Conservation (phyloP, 176 grass and related monocot genomes). For the Oryza officinalis region DNA sequence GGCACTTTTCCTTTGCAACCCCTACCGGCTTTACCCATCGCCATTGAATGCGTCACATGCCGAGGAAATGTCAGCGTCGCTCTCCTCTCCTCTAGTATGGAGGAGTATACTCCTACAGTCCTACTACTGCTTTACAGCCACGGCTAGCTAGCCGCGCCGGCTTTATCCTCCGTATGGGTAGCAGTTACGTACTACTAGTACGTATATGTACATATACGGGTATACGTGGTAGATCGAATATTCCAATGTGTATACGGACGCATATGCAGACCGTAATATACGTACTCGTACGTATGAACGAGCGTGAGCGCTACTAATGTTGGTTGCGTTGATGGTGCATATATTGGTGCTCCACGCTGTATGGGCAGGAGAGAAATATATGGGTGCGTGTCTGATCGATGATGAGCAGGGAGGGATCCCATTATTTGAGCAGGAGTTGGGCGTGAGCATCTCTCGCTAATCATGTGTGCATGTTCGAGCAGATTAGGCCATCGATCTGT, state of each 20-base stretch:
- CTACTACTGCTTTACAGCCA: conserved; percentile 40
- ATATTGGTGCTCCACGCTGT: background rate
- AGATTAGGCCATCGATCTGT: conserved; percentile 4
- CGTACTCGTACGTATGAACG: background rate
- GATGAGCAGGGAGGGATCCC: background rate
- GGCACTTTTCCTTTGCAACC: background rate
- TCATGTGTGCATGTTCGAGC: conserved; percentile 36
- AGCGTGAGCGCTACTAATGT: background rate
- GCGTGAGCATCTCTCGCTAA: conserved; percentile 14
- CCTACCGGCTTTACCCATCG: conserved; percentile 30
- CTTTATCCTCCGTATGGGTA: conserved; percentile 27
- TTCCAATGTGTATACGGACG: too few species aligned
- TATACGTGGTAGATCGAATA: background rate
- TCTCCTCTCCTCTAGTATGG: too few species aligned
- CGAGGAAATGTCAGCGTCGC: conserved; percentile 37
- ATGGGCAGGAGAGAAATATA: background rate
- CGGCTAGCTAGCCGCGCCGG: background rate
- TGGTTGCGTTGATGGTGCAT: background rate
- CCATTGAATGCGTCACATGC: conserved; percentile 49
- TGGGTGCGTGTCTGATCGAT: background rate
- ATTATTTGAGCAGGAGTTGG: conserved; percentile 15
- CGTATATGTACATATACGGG: background rate
- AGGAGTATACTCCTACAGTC: too few species aligned
- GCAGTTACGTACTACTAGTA: background rate
- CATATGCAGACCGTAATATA: background rate